Evolutionary conservation across 495 filamentous ascomycete species (phyloP).

Genomic region (Penicillium argentinense): DNA sequence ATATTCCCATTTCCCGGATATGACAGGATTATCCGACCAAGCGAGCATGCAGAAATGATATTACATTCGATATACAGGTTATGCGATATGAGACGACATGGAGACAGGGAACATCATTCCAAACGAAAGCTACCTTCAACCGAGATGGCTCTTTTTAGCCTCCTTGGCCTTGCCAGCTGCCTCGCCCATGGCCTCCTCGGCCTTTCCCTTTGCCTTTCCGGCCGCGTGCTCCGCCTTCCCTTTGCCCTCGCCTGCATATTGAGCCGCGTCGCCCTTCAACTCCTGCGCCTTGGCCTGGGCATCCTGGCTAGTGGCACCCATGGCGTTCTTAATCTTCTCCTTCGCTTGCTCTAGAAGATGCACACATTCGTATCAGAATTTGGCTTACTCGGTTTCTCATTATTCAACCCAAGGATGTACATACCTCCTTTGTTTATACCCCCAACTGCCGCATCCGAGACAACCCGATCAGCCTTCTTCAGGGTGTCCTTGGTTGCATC

Average conservation of each 20-base stretch:
- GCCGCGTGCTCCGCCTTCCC: slow-evolving; percentile 40
- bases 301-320: slow-evolving; percentile 33
- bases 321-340: slow-evolving; percentile 37
- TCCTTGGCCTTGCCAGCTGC: slow-evolving; percentile 38
- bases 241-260: slow-evolving; percentile 34
- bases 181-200: slow-evolving; percentile 39
- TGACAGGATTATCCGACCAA: no score
- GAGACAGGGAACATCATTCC: not conserved
- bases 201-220: slow-evolving; percentile 45
- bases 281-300: slow-evolving; percentile 35
- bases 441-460: slow-evolving; percentile 57
- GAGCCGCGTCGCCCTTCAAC: slow-evolving; percentile 42
- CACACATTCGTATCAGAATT: slow-evolving; percentile 6
- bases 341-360: slow-evolving; percentile 44
- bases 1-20: not conserved
- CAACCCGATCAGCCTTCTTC: slow-evolving; percentile 54
- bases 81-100: not conserved
- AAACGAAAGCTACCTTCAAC: no score
- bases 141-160: slow-evolving; percentile 28
- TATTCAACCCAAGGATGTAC: slow-evolving; percentile 28
- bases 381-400: not conserved
- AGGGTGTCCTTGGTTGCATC: slow-evolving; percentile 56
- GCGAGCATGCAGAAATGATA: not conserved
- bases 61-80: slow-evolving; percentile 8
- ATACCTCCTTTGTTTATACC: slow-evolving; percentile 61